Percentiles rank a stretch among this genome's conserved stretches.
Evolutionary conservation across 805 yeast species (phyloP).

Genomic region (Priceomyces melissophilus): DNA sequence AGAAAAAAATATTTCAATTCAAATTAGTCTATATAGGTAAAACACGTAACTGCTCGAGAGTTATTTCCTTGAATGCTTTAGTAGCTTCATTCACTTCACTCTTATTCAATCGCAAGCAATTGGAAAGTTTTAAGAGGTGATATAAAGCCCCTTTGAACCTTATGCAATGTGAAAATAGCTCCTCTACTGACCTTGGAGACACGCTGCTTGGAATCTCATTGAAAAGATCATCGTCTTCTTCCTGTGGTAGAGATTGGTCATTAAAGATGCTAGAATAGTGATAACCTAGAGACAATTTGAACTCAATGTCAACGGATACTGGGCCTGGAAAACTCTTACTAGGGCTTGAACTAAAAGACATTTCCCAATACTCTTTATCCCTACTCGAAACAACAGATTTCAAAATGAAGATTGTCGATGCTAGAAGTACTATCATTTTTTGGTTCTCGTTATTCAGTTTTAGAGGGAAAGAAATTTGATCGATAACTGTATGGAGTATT

Average conservation of each 20-base stretch:
- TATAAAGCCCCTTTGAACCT: neutral
- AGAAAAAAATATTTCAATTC: no score
- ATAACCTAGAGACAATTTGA: constrained; percentile 17
- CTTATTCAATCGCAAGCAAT: no score
- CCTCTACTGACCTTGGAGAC: neutral
- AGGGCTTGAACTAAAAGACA: constrained; percentile 6
- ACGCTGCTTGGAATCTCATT: constrained; percentile 1
- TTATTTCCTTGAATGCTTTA: no score
- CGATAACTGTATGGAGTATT: constrained; percentile 8
- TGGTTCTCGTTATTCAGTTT: constrained; percentile 23
- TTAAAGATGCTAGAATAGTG: constrained; percentile 29
- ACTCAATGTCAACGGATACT: constrained; percentile 7
- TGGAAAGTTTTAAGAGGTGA: neutral
- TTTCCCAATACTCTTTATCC: constrained; percentile 23
- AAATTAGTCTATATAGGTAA: no score
- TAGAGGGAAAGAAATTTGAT: constrained; percentile 14
- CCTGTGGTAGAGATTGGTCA: constrained; percentile 5
- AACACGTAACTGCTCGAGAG: no score
- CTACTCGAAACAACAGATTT: constrained; percentile 12
- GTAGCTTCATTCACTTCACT: no score
- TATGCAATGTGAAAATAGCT: neutral
- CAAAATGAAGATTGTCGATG: constrained; percentile 17
- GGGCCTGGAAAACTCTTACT: neutral
- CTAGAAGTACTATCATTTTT: constrained; percentile 21
- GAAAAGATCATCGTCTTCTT: constrained; percentile 8